Conservation (phyloP, 1,284 basidiomycete genomes). For the Moniliophthora roreri region DNA sequence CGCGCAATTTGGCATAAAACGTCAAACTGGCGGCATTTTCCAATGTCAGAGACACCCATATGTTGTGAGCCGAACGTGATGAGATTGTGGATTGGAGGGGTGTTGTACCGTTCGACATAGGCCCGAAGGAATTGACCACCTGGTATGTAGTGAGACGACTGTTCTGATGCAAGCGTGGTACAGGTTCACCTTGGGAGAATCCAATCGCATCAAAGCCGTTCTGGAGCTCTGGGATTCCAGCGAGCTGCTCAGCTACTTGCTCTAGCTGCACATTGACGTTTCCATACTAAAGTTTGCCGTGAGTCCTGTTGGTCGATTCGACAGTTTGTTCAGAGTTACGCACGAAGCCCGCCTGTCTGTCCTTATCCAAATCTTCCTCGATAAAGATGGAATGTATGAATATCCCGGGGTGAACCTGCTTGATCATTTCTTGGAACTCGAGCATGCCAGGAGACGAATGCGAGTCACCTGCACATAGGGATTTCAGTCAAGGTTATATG, state of each 20-base stretch:
- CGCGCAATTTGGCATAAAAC: slow-evolving; percentile 78
- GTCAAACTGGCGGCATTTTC: slow-evolving; percentile 68
- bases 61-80: slow-evolving; percentile 88
- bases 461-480: slow-evolving; percentile 46
- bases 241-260: slow-evolving; percentile 68
- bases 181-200: slow-evolving; percentile 76
- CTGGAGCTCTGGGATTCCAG: slow-evolving; percentile 65
- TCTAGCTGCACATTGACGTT: slow-evolving; percentile 75
- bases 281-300: slow-evolving; percentile 61
- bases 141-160: slow-evolving; percentile 33
- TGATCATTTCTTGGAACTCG: slow-evolving; percentile 66
- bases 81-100: slow-evolving; percentile 78
- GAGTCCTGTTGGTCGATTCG: neutral
- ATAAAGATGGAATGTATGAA: slow-evolving; percentile 85
- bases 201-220: slow-evolving; percentile 89
- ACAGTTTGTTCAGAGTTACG: slow-evolving; percentile 30
- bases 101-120: slow-evolving; percentile 84
- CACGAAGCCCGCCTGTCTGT: slow-evolving; percentile 81
- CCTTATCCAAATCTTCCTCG: slow-evolving; percentile 64
- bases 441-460: slow-evolving; percentile 68
- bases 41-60: slow-evolving; percentile 85
- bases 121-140: slow-evolving; percentile 90
- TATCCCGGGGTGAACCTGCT: slow-evolving; percentile 77
- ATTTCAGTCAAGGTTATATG: neutral
- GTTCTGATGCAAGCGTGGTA: neutral